Evolutionary conservation across 345 rosid species (phyloP).

Genomic region (Gossypium sturtianum): DNA sequence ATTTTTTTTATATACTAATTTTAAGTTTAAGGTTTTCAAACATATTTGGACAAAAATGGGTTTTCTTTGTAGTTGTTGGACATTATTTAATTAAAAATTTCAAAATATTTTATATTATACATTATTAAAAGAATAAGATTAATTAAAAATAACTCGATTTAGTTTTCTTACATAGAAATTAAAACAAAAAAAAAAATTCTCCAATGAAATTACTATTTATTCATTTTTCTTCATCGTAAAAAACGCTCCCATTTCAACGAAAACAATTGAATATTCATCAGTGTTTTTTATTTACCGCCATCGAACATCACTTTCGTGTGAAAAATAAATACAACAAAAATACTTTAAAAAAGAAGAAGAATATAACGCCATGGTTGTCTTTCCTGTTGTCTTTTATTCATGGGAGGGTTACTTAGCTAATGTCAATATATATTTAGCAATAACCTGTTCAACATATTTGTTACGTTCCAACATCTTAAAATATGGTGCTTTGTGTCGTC

Average conservation of each 20-base stretch:
- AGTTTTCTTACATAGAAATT: too few relatives aligned
- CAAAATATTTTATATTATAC: too few relatives aligned
- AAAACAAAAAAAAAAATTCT: too few relatives aligned
- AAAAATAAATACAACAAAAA: background rate
- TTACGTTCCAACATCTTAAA: slow-evolving; percentile 11
- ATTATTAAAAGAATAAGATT: too few relatives aligned
- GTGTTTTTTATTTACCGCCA: background rate
- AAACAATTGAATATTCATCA: slow-evolving; percentile 8
- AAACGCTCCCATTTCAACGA: slow-evolving; percentile 9
- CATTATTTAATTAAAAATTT: too few relatives aligned
- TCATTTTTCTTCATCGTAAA: background rate
- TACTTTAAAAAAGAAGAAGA: background rate
- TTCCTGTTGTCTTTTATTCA: slow-evolving; percentile 34
- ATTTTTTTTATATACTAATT: too few relatives aligned
- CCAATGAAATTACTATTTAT: too few relatives aligned
- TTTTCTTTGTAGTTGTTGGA: too few relatives aligned
- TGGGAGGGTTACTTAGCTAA: slow-evolving; percentile 22
- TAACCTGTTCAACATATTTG: background rate
- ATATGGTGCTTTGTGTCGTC: slow-evolving; percentile 19
- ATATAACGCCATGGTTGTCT: slow-evolving; percentile 24
- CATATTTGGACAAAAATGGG: too few relatives aligned
- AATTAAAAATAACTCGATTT: too few relatives aligned
- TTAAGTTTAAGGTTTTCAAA: too few relatives aligned
- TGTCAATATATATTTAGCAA: slow-evolving; percentile 28
- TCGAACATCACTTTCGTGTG: slow-evolving; percentile 21